Evolutionary conservation across 805 yeast species (phyloP).

Genomic region (Ogataea salicorniae): DNA sequence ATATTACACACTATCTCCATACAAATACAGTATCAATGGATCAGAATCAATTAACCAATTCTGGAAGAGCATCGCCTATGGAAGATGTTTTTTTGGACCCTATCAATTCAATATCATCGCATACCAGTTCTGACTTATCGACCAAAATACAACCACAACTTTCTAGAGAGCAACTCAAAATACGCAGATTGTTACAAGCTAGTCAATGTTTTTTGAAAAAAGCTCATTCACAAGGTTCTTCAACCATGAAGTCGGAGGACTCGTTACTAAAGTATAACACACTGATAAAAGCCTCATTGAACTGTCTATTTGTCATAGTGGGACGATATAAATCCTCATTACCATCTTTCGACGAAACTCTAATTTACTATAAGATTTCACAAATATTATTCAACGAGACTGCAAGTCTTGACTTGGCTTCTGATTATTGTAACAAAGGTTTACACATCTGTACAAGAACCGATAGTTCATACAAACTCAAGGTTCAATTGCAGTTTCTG

Average conservation of each 20-base stretch:
- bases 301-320: conserved; percentile 31
- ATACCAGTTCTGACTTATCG: not conserved
- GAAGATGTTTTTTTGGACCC: no score
- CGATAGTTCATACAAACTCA: conserved; percentile 20
- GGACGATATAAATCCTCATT: conserved; percentile 28
- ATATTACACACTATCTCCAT: no score
- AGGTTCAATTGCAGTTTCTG: conserved; percentile 33
- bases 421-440: conserved; percentile 30
- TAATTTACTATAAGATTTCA: conserved; percentile 34
- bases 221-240: conserved; percentile 15
- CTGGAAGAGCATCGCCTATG: no score
- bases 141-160: not conserved
- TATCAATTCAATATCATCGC: no score
- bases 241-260: conserved; percentile 11
- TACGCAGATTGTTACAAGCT: conserved; percentile 7
- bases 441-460: conserved; percentile 20
- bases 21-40: no score
- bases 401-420: conserved; percentile 35
- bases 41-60: no score
- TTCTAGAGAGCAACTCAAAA: conserved; percentile 1
- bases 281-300: conserved; percentile 33
- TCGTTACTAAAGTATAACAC: conserved; percentile 25
- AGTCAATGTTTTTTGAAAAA: conserved; percentile 9
- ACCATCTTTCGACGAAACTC: conserved; percentile 30
- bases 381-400: conserved; percentile 38